A percentile compares a stretch with the other conserved stretches of the same genome.
phyloP scores from a whole-genome alignment of 306 rosid species.

The Citrullus amarus region DNA sequence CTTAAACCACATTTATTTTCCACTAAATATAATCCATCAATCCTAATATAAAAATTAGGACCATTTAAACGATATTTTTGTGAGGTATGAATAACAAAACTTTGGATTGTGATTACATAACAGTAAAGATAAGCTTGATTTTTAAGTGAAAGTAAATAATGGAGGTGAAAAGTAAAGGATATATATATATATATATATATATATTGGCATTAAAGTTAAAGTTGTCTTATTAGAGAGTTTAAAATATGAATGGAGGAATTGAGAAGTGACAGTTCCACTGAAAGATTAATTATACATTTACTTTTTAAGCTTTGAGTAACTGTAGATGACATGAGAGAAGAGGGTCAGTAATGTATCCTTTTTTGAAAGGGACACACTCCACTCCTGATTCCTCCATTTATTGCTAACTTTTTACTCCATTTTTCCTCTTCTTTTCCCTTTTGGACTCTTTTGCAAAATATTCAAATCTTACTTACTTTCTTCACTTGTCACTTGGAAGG shows the following conservation, averaged over 20 bases:
- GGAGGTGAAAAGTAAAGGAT: not conserved
- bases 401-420: not conserved
- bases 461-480: not conserved
- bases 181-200: not conserved
- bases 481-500: not conserved
- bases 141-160: not conserved
- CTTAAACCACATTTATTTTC: too few relatives aligned
- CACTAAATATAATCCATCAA: too few relatives aligned
- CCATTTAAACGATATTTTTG: too few relatives aligned
- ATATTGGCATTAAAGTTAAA: not conserved
- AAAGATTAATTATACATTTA: not conserved
- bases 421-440: too few relatives aligned
- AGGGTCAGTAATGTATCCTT: not conserved
- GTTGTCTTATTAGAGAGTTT: not conserved
- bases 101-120: too few relatives aligned
- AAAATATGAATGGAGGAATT: not conserved
- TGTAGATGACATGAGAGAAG: constrained; percentile 9
- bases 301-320: not conserved
- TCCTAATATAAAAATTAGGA: too few relatives aligned
- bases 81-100: too few relatives aligned
- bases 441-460: not conserved
- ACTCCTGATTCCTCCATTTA: constrained; percentile 5
- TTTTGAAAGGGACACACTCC: constrained; percentile 7
- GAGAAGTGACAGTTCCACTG: constrained; percentile 1
- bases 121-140: too few relatives aligned